These are phyloP conservation scores for Sclerotinia borealis DNA, from an alignment of 2,329 filamentous ascomycete species.

Conservation along the genomic window DNA sequence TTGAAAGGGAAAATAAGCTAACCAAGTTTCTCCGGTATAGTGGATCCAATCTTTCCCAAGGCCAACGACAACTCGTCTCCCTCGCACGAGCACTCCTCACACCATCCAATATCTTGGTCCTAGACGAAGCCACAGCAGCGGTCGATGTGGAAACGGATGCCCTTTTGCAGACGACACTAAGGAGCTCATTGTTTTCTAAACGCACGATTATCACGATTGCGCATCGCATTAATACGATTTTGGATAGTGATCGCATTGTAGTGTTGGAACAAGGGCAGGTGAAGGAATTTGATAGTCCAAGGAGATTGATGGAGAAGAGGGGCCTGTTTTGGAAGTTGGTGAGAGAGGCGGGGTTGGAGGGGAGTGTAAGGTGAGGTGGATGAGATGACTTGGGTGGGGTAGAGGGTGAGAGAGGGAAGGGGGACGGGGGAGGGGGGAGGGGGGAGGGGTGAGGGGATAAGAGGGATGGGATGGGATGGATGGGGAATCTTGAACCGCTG, in stretches of 20 bases:
- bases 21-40: conserved; percentile 33
- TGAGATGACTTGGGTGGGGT: background rate
- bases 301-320: conserved; percentile 65
- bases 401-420: background rate
- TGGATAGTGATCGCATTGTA: conserved; percentile 82
- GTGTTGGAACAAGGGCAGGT: conserved; percentile 89
- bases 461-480: too few species aligned
- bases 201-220: conserved; percentile 98
- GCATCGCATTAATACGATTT: conserved; percentile 95
- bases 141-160: conserved; percentile 64
- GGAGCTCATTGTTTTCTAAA: conserved; percentile 69
- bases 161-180: conserved; percentile 57
- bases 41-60: conserved; percentile 89
- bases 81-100: conserved; percentile 89
- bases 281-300: conserved; percentile 85
- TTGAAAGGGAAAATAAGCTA: conserved; percentile 2
- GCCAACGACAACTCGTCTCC: conserved; percentile 89
- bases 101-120: conserved; percentile 91
- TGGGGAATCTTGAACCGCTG: too few species aligned
- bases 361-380: conserved; percentile 7
- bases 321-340: conserved; percentile 87
- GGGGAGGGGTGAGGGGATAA: background rate
- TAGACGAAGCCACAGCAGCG: conserved; percentile 90
- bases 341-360: conserved; percentile 73
- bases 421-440: background rate